Base-by-base conservation (phyloP, 2,329 filamentous ascomycete species). In the Aspergillus pseudotamarii region DNA sequence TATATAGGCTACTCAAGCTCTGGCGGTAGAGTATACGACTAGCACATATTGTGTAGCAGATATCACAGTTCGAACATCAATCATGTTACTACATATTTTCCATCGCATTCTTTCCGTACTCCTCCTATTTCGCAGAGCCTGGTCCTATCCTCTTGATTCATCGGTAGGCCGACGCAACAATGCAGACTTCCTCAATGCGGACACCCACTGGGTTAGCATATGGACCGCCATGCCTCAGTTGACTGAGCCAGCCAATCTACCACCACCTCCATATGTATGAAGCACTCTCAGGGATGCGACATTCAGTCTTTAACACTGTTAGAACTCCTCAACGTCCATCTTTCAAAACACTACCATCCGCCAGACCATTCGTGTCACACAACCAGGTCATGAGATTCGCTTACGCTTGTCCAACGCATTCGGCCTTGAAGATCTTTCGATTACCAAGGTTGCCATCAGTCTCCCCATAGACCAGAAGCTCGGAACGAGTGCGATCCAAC, bases 211-310 rank as follows among this genome's bases (percentile, higher is more conserved):
- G 87, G 81, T 89, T 16, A 83, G 85, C 65, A 87, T 85, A 2
- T 91, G 88, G 88, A 84, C 85, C 0, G 81, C 86, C 2, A 90
- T 90, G 88, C 87, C 88, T 0, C 88, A 90, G 71, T 76, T 89
- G 46, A 86, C 86, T 1, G 88, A 91, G 69, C 83, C 82, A 11
- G 80, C 76, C 54, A 91, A 90, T 66, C 79, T 91, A 23, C 88
- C 88, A 11, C 84, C 85, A 0, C 73, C 82, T 3, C 85, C 87
- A 48, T 91, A 88, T 70, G 85, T 86, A 80, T 58, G 83, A 38
- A 14, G 32, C 12, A 9, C 11, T 59, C 38, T 30, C 19, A 62
- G 28, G 58, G 8, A 14, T 4, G 55, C 45, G 21, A 58, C 56
- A 32, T 4, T n/a, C 3, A 26, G 2, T 14, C 60, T 72, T 51